Evolutionary conservation across 352 stramenopile genomes (phyloP).

Genomic region (Globisporangium paddicum): DNA sequence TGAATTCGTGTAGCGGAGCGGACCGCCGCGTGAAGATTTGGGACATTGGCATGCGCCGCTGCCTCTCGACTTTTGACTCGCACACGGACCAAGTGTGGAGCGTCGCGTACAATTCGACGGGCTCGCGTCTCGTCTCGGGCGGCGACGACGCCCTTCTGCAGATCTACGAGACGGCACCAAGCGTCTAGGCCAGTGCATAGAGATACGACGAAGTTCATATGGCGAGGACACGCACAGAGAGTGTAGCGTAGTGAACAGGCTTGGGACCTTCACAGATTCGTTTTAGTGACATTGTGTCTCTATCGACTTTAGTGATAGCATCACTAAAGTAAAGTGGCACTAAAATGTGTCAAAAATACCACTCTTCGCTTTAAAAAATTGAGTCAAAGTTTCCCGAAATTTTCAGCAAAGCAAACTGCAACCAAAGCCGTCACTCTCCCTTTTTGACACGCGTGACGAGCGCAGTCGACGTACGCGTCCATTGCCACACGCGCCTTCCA

Average conservation of each 20-base stretch:
- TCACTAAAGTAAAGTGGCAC: no score
- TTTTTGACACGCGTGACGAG: neutral
- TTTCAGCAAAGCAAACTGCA: neutral
- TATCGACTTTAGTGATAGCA: no score
- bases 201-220: neutral
- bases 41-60: constrained; percentile 85
- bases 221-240: neutral
- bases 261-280: no score
- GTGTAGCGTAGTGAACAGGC: no score
- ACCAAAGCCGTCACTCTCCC: neutral
- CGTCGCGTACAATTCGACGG: constrained; percentile 86
- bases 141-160: constrained; percentile 88
- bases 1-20: constrained; percentile 40
- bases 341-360: no score
- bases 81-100: constrained; percentile 92
- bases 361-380: no score
- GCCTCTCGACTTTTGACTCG: constrained; percentile 87
- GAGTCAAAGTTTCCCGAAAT: no score
- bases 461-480: neutral
- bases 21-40: constrained; percentile 92
- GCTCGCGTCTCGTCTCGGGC: constrained; percentile 81
- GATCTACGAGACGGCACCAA: constrained; percentile 82
- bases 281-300: neutral
- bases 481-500: neutral
- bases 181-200: constrained; percentile 13